These are phyloP conservation scores for Ocimum tenuiflorum DNA, from an alignment of 257 asterid genomes.

Conservation along the genomic window DNA sequence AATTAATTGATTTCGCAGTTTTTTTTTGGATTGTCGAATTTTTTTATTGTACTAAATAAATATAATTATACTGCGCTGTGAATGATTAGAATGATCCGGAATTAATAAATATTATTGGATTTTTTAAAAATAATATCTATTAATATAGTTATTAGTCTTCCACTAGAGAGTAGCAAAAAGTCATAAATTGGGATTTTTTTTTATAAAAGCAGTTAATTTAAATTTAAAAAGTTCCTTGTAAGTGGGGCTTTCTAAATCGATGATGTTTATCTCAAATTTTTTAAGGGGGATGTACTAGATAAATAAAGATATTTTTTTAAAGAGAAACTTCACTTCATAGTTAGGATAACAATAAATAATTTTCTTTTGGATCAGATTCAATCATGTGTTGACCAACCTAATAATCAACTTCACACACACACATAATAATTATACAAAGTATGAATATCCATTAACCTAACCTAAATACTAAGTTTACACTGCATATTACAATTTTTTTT, in stretches of 20 bases:
- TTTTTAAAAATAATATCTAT: constrained; percentile 2
- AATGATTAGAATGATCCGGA: background rate
- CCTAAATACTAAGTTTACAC: background rate
- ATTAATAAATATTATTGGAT: constrained; percentile 6
- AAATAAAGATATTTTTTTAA: background rate
- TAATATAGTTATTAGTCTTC: background rate
- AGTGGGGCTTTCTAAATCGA: constrained; percentile 1
- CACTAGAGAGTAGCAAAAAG: constrained; percentile 13
- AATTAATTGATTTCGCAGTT: constrained; percentile 17
- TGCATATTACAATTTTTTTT: background rate
- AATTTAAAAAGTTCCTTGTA: background rate
- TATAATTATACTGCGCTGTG: too few species aligned
- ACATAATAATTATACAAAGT: background rate
- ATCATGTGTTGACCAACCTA: background rate
- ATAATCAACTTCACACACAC: too few species aligned
- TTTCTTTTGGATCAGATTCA: too few species aligned
- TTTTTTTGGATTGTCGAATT: too few species aligned
- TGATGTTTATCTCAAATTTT: constrained; percentile 1
- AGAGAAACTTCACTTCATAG: background rate
- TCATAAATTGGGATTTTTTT: background rate
- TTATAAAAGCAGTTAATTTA: background rate
- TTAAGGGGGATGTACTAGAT: background rate
- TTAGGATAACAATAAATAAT: too few species aligned
- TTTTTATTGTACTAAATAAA: too few species aligned
- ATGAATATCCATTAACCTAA: background rate